These are phyloP conservation scores for Calonectria montana DNA, from an alignment of 2,329 filamentous ascomycete genomes.

Conservation along the genomic window DNA sequence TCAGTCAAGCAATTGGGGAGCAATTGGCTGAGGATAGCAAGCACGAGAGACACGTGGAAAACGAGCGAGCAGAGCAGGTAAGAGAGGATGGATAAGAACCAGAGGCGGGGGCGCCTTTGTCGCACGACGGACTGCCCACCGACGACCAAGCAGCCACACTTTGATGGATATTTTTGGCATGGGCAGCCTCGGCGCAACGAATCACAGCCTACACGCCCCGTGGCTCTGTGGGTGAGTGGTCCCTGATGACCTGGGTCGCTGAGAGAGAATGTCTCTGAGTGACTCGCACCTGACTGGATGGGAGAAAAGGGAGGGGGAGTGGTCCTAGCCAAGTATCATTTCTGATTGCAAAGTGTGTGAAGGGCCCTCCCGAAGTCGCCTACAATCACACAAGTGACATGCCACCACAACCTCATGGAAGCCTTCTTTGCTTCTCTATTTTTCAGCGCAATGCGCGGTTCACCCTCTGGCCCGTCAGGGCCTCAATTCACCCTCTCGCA, in stretches of 20 bases:
- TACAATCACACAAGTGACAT: constrained; percentile 20
- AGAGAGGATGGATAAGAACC: constrained; percentile 3
- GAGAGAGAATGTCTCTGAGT: not conserved
- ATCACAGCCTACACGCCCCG: constrained; percentile 15
- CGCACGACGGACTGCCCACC: constrained; percentile 29
- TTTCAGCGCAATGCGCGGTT: constrained; percentile 18
- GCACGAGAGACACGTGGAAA: constrained; percentile 2
- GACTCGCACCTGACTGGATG: constrained; percentile 18
- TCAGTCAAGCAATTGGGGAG: not conserved
- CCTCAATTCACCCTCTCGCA: not conserved
- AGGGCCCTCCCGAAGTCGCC: constrained; percentile 15
- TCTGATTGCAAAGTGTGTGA: constrained; percentile 15
- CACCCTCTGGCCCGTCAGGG: not conserved
- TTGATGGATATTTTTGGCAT: constrained; percentile 41
- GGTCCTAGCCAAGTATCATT: not conserved
- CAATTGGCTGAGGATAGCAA: constrained; percentile 17
- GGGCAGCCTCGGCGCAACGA: constrained; percentile 32
- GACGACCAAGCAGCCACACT: constrained; percentile 25
- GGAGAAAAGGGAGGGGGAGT: constrained; percentile 7
- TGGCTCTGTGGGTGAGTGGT: constrained; percentile 17
- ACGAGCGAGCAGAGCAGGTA: not conserved
- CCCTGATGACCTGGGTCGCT: constrained; percentile 19
- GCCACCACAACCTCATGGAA: constrained; percentile 7
- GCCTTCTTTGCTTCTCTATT: not conserved
- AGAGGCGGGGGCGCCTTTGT: constrained; percentile 21